Conservation (phyloP, 768 basidiomycete species). For the Hemileccinum impolitum region DNA sequence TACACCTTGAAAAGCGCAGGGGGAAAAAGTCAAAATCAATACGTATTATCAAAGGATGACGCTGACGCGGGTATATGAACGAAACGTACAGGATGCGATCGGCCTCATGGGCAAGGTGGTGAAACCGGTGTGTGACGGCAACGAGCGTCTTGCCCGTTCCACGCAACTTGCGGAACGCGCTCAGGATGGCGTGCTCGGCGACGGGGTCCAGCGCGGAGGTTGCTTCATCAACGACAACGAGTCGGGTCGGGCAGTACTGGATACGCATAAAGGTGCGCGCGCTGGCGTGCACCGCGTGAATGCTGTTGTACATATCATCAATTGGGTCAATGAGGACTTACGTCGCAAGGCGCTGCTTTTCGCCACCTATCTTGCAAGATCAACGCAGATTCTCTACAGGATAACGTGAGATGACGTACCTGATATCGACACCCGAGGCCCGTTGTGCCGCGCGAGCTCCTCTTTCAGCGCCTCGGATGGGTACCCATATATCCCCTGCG, state of each 20-base stretch:
- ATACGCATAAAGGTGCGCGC: conserved; percentile 46
- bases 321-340: conserved; percentile 26
- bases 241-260: conserved; percentile 32
- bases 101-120: conserved; percentile 45
- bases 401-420: conserved; percentile 2
- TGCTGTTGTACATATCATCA: too few species aligned
- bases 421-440: conserved; percentile 22
- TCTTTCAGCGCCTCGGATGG: conserved; percentile 20
- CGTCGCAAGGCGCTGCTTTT: conserved; percentile 49
- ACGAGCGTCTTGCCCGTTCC: conserved; percentile 49
- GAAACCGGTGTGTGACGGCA: conserved; percentile 55
- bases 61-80: too few species aligned
- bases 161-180: conserved; percentile 29
- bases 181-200: conserved; percentile 50
- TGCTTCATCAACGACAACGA: conserved; percentile 58
- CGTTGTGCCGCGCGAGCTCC: conserved; percentile 21
- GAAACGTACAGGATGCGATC: conserved; percentile 49
- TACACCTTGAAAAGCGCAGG: too few species aligned
- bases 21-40: too few species aligned
- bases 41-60: too few species aligned
- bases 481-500: conserved; percentile 16
- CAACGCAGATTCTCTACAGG: too few species aligned
- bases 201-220: conserved; percentile 55
- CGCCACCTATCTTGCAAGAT: conserved; percentile 35
- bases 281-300: too few species aligned